phyloP scores from a whole-genome alignment of 805 yeast genomes.

The Ogataea trehalophila region DNA sequence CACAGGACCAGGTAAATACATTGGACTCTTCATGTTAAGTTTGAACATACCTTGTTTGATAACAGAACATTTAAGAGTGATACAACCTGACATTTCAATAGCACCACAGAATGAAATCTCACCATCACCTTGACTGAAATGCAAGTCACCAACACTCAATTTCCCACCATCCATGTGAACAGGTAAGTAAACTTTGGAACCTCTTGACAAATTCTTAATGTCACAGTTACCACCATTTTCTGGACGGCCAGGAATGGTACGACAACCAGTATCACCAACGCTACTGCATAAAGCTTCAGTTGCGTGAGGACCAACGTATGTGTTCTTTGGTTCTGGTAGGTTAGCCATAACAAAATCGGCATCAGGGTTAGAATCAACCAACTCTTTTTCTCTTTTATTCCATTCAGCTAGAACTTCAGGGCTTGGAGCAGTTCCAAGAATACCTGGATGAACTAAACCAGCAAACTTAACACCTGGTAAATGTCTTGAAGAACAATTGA shows the following conservation, averaged over 20 bases:
- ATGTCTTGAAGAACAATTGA: slow-evolving; percentile 44
- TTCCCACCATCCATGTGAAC: slow-evolving; percentile 44
- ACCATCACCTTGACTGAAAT: slow-evolving; percentile 51
- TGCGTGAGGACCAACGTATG: slow-evolving; percentile 39
- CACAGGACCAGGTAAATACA: slow-evolving; percentile 46
- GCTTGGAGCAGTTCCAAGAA: slow-evolving; percentile 48
- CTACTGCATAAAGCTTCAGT: slow-evolving; percentile 28
- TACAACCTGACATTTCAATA: slow-evolving; percentile 46
- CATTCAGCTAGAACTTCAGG: slow-evolving; percentile 38
- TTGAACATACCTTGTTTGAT: slow-evolving; percentile 39
- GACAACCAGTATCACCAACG: slow-evolving; percentile 37
- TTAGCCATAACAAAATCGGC: slow-evolving; percentile 36
- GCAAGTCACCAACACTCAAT: slow-evolving; percentile 45
- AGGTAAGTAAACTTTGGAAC: slow-evolving; percentile 45
- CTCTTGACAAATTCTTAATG: slow-evolving; percentile 45
- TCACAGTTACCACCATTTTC: slow-evolving; percentile 54
- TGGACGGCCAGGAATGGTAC: slow-evolving; percentile 50
- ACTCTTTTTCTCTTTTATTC: slow-evolving; percentile 38
- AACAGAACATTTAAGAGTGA: slow-evolving; percentile 38
- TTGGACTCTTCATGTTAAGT: slow-evolving; percentile 39
- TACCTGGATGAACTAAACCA: slow-evolving; percentile 49
- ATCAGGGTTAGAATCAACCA: slow-evolving; percentile 33
- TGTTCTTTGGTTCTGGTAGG: slow-evolving; percentile 31
- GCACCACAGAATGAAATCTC: slow-evolving; percentile 53
- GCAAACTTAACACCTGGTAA: slow-evolving; percentile 46